Base-by-base conservation (phyloP, 495 filamentous ascomycete genomes). In the Penicillium simplicissimum region DNA sequence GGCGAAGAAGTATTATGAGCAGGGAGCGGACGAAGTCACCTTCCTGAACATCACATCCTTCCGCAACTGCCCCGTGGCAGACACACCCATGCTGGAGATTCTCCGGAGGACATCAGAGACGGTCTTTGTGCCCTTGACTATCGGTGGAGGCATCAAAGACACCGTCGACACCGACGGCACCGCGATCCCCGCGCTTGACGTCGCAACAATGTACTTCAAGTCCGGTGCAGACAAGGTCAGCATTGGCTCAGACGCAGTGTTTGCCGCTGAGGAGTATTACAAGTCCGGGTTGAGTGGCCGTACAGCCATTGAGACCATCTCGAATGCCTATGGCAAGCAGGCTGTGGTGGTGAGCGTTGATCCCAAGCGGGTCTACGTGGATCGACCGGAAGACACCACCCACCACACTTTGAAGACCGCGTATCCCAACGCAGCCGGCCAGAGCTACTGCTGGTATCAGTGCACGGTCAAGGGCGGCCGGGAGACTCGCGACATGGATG, bases 21-120 rank as follows among this genome's bases (percentile, higher is more conserved):
- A 97, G 74, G 96, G 96, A 48, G 93, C 95, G 0, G 95, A 98
- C 72, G 95, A 98, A 72, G 84, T 98, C 42, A 97, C 93, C 2
- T 98, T 98, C 73, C 80, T 98, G 61, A 98, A 98, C 80, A 98
- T 98, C 67, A 98, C 96, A 3, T 93, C 89, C 37, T 98, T 98
- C 82, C 86, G 95, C 52, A 92, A 97, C 78, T 97, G 92, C 67
- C 95, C 95, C 11, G 69, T 98, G 9, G 90, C 85, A 47, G 96
- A 98, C 76, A 78, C 92, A 14, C 95, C 95, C 2, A 98, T 98
- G 96, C 85, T 98, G 34, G 95, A 98, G 71, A 90, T 98, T 51
- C 75, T 98, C 31, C 84, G 91, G 58, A 81, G 84, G 62, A 92
- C 93, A 23, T 93, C 93, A 6, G 86, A 93, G 72, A 96, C 92